Evolutionary conservation across 345 rosid genomes (phyloP).

Genomic region (Salix caprea): DNA sequence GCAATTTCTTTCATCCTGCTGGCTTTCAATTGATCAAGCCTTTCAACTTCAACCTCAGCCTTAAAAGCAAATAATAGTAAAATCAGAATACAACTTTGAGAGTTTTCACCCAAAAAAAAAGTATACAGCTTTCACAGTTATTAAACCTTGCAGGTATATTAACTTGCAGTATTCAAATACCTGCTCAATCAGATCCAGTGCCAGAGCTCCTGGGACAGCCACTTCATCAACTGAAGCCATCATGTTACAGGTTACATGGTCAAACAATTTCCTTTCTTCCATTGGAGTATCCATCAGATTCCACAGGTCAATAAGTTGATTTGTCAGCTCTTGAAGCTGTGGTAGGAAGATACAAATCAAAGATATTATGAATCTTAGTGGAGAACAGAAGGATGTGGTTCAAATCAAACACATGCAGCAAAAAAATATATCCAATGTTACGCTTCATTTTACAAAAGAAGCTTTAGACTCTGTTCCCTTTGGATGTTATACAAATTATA

Average conservation of each 20-base stretch:
- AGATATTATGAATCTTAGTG: not conserved
- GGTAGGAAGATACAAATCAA: slow-evolving; percentile 9
- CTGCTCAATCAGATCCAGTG: slow-evolving; percentile 86
- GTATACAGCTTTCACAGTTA: slow-evolving; percentile 4
- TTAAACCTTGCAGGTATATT: not conserved
- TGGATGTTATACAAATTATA: not conserved
- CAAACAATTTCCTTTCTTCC: slow-evolving; percentile 80
- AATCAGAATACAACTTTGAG: slow-evolving; percentile 18
- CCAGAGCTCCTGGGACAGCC: slow-evolving; percentile 73
- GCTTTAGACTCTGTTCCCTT: not conserved
- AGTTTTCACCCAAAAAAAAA: not conserved
- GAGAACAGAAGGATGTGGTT: not conserved
- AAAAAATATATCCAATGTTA: not conserved
- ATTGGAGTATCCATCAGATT: slow-evolving; percentile 91
- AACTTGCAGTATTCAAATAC: slow-evolving; percentile 28
- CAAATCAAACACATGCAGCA: not conserved
- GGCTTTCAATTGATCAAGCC: slow-evolving; percentile 90
- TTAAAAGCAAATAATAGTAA: slow-evolving; percentile 22
- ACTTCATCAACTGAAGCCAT: slow-evolving; percentile 86
- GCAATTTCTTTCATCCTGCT: slow-evolving; percentile 99
- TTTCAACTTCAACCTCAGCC: slow-evolving; percentile 93
- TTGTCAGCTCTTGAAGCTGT: slow-evolving; percentile 95
- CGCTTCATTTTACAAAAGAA: not conserved
- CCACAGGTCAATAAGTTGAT: slow-evolving; percentile 88
- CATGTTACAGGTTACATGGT: slow-evolving; percentile 83